phyloP scores from a whole-genome alignment of 2,329 filamentous ascomycete genomes.

The Arachnomyces sp. region DNA sequence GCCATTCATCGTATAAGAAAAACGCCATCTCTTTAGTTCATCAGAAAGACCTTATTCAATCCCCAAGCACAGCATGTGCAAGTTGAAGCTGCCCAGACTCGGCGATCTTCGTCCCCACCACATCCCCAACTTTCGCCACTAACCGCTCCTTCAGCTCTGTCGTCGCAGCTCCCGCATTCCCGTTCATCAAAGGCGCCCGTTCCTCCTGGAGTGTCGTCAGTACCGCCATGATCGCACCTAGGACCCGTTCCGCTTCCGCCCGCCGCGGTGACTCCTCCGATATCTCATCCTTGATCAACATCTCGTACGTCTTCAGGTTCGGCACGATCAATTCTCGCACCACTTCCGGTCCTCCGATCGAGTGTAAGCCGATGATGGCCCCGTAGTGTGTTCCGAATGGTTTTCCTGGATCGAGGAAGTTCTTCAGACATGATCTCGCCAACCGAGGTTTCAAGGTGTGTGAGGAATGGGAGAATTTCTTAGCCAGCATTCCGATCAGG shows the following conservation, averaged over 20 bases:
- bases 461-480: conserved; percentile 73
- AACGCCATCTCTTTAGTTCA: not conserved
- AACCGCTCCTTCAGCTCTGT: conserved; percentile 32
- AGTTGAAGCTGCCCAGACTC: conserved; percentile 34
- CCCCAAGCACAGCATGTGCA: conserved; percentile 31
- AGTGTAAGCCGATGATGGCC: conserved; percentile 70
- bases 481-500: conserved; percentile 69
- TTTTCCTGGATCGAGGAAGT: conserved; percentile 79
- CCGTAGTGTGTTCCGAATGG: conserved; percentile 82
- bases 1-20: not conserved
- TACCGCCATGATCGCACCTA: conserved; percentile 50
- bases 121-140: conserved; percentile 33
- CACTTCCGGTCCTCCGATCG: conserved; percentile 63
- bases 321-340: conserved; percentile 59
- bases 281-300: conserved; percentile 50
- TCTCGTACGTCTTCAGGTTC: conserved; percentile 58
- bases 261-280: conserved; percentile 46
- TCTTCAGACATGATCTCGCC: conserved; percentile 85
- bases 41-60: conserved; percentile 1
- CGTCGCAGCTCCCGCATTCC: conserved; percentile 28
- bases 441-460: conserved; percentile 79
- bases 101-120: conserved; percentile 34
- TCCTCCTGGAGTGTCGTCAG: conserved; percentile 49
- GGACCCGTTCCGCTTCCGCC: conserved; percentile 54
- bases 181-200: conserved; percentile 31